Percentiles rank a stretch among this genome's conserved stretches.
Evolutionary conservation across 2,329 filamentous ascomycete species (phyloP).

Genomic region (Escovopsis sp.): DNA sequence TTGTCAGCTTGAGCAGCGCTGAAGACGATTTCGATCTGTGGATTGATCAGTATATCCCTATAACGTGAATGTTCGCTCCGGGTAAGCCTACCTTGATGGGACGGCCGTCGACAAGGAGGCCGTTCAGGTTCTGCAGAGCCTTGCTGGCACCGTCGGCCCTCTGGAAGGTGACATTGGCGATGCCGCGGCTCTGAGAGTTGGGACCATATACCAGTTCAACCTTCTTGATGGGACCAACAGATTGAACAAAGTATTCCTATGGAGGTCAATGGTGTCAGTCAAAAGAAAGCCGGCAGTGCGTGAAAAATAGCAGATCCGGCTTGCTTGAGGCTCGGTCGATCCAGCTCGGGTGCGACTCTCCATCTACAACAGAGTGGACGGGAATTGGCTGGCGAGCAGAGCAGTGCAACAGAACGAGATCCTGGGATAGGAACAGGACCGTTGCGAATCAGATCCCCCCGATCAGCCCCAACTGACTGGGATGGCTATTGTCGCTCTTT

Average conservation of each 20-base stretch:
- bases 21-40: conserved; percentile 78
- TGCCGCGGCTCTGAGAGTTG: conserved; percentile 79
- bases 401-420: conserved; percentile 13
- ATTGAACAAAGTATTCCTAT: conserved; percentile 93
- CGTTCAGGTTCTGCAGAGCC: conserved; percentile 73
- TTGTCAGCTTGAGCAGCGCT: conserved; percentile 58
- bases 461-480: neutral
- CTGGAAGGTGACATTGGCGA: conserved; percentile 77
- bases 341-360: conserved; percentile 11
- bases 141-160: conserved; percentile 70
- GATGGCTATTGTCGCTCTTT: neutral
- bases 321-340: conserved; percentile 17
- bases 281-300: conserved; percentile 22
- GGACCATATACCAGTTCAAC: conserved; percentile 88
- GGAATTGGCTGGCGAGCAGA: conserved; percentile 15
- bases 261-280: conserved; percentile 52
- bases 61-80: neutral
- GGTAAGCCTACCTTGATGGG: conserved; percentile 63
- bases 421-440: neutral
- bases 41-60: neutral
- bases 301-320: conserved; percentile 15
- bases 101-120: conserved; percentile 74
- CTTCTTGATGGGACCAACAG: conserved; percentile 80
- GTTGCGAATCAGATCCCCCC: neutral
- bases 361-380: neutral